Conservation (phyloP, 306 rosid species). For the Hippophae gyantsensis region DNA sequence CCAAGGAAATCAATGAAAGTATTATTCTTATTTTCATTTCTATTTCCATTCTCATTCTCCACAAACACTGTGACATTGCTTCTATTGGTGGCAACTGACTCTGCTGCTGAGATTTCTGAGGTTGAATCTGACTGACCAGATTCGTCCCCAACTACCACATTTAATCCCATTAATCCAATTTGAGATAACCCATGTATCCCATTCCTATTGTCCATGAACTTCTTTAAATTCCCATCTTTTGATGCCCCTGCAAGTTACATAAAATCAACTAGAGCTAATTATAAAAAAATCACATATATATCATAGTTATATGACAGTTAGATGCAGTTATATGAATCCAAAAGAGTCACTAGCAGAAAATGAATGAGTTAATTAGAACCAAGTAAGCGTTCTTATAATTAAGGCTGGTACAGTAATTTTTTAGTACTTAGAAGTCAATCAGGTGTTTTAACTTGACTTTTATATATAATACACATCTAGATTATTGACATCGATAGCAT, state of each 20-base stretch:
- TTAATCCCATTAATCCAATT: slow-evolving; percentile 9
- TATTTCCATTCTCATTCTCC: slow-evolving; percentile 26
- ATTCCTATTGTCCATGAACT: not conserved
- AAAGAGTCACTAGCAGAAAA: too few relatives aligned
- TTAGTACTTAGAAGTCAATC: too few relatives aligned
- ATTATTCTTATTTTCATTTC: slow-evolving; percentile 17
- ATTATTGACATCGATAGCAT: too few relatives aligned
- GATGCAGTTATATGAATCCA: too few relatives aligned
- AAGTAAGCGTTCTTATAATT: too few relatives aligned
- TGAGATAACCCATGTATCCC: not conserved
- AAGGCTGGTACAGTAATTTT: too few relatives aligned
- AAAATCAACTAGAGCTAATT: not conserved
- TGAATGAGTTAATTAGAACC: too few relatives aligned
- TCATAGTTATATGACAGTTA: too few relatives aligned
- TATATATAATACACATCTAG: too few relatives aligned
- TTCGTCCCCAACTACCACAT: slow-evolving; percentile 27
- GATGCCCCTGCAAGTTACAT: slow-evolving; percentile 31
- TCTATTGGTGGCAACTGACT: slow-evolving; percentile 52
- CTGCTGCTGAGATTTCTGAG: slow-evolving; percentile 66
- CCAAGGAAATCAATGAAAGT: slow-evolving; percentile 91
- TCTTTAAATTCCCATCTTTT: slow-evolving; percentile 18
- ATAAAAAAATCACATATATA: too few relatives aligned
- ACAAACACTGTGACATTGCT: slow-evolving; percentile 31
- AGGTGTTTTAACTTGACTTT: too few relatives aligned
- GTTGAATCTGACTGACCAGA: slow-evolving; percentile 60